Evolutionary conservation across 306 rosid genomes (phyloP).

Genomic region (Astragalus membranaceus): DNA sequence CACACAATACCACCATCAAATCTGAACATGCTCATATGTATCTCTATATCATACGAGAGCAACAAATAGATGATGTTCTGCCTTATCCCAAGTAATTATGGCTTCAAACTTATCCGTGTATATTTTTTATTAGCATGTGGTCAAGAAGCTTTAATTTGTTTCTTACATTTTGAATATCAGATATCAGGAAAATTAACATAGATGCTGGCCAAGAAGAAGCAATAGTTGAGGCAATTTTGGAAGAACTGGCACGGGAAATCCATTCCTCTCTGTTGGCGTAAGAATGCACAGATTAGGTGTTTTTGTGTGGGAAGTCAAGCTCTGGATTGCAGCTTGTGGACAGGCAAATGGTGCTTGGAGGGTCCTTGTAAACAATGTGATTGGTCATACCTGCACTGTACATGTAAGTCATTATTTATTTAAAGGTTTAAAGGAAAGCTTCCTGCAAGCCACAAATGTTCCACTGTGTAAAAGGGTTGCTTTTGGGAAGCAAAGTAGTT

Average conservation of each 20-base stretch:
- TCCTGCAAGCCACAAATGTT: neutral
- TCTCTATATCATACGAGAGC: conserved; percentile 81
- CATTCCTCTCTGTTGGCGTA: conserved; percentile 80
- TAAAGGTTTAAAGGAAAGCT: conserved; percentile 12
- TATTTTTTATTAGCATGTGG: conserved; percentile 8
- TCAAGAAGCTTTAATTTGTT: conserved; percentile 14
- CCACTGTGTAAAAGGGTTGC: neutral
- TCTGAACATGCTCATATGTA: conserved; percentile 94
- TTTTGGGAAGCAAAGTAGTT: conserved; percentile 12
- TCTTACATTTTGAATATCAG: conserved; percentile 35
- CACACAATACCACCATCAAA: conserved; percentile 71
- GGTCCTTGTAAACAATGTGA: conserved; percentile 84
- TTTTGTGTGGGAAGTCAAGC: conserved; percentile 94
- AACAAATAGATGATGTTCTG: conserved; percentile 66
- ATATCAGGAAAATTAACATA: conserved; percentile 59
- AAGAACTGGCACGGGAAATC: conserved; percentile 63
- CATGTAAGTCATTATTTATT: conserved; percentile 54
- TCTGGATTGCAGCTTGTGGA: conserved; percentile 72
- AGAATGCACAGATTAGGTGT: conserved; percentile 97
- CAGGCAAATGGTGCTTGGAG: conserved; percentile 91
- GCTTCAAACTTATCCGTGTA: neutral
- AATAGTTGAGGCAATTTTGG: conserved; percentile 54
- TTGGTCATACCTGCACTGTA: conserved; percentile 88
- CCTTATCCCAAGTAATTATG: conserved; percentile 69
- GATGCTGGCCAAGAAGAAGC: conserved; percentile 60